Conservation (phyloP, 2,329 filamentous ascomycete genomes). For the Trichophyton schoenleinii region DNA sequence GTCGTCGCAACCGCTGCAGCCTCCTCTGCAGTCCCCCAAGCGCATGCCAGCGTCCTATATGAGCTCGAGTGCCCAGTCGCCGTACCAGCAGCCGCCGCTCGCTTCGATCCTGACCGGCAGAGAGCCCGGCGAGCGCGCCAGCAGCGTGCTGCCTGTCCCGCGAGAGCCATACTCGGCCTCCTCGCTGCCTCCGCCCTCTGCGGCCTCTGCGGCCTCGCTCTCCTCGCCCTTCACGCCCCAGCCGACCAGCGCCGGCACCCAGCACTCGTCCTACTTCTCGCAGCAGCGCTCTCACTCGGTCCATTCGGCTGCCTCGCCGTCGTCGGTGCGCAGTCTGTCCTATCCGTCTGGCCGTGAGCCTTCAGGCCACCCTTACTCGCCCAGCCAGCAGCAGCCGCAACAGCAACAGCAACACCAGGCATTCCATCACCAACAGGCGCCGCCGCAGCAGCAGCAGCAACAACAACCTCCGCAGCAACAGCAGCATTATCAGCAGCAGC, state of each 20-base stretch:
- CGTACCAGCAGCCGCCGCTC: conserved; percentile 27
- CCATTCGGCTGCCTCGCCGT: conserved; percentile 11
- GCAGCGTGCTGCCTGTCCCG: conserved; percentile 13
- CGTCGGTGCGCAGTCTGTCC: conserved; percentile 11
- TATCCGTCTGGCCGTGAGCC: conserved; percentile 9
- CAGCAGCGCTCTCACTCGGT: conserved; percentile 13
- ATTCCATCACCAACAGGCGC: not conserved
- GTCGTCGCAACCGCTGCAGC: conserved; percentile 33
- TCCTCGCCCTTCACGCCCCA: conserved; percentile 31
- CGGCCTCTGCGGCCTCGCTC: conserved; percentile 19
- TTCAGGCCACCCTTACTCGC: conserved; percentile 8
- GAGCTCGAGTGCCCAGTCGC: conserved; percentile 23
- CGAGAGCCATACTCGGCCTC: conserved; percentile 25
- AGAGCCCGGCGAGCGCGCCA: conserved; percentile 18
- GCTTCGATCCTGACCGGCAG: conserved; percentile 19
- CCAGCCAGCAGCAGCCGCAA: not conserved
- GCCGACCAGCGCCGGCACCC: conserved; percentile 22
- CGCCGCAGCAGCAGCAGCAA: not conserved
- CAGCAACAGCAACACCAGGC: not conserved
- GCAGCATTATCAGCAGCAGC: conserved; percentile 6
- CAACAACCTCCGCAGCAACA: conserved; percentile 4
- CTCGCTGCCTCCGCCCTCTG: conserved; percentile 14
- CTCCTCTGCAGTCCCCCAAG: conserved; percentile 34
- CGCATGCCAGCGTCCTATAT: conserved; percentile 27
- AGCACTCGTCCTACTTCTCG: conserved; percentile 29